These are phyloP conservation scores for Boletellus ananas DNA, from an alignment of 768 basidiomycete species.

Conservation along the genomic window DNA sequence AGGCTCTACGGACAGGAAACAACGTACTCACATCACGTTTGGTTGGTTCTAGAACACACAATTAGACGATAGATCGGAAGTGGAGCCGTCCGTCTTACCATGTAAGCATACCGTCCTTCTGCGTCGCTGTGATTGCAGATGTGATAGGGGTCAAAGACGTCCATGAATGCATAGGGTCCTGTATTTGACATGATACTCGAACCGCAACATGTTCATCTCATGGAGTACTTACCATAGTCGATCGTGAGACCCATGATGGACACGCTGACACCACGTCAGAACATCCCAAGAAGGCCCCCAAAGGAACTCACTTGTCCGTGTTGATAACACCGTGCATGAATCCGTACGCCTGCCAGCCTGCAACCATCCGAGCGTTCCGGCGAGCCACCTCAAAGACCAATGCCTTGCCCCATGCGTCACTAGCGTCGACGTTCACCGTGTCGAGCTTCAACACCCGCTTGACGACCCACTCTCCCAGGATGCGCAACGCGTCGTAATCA, in stretches of 20 bases:
- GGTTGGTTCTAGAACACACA: conserved; percentile 55
- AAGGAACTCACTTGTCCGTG: conserved; percentile 77
- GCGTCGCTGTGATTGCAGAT: conserved; percentile 91
- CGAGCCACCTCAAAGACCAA: conserved; percentile 75
- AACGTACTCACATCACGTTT: conserved; percentile 62
- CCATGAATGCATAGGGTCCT: conserved; percentile 96
- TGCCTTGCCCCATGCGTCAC: conserved; percentile 63
- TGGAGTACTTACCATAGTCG: conserved; percentile 53
- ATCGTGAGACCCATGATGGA: conserved; percentile 74
- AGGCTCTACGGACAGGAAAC: background rate
- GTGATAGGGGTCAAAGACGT: conserved; percentile 78
- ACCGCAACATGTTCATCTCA: background rate
- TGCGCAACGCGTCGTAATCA: conserved; percentile 69
- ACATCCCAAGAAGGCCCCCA: background rate
- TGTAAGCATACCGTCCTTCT: conserved; percentile 73
- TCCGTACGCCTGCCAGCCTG: conserved; percentile 92
- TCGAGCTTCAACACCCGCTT: conserved; percentile 52
- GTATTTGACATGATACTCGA: conserved; percentile 2
- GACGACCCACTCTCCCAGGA: conserved; percentile 73
- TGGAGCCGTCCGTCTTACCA: conserved; percentile 27
- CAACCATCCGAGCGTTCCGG: conserved; percentile 90
- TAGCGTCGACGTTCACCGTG: conserved; percentile 36
- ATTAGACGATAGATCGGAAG: conserved; percentile 1
- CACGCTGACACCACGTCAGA: conserved; percentile 43
- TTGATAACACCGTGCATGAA: conserved; percentile 98